Conservation (phyloP, 441 rosid species). For the Capsella rubella region DNA sequence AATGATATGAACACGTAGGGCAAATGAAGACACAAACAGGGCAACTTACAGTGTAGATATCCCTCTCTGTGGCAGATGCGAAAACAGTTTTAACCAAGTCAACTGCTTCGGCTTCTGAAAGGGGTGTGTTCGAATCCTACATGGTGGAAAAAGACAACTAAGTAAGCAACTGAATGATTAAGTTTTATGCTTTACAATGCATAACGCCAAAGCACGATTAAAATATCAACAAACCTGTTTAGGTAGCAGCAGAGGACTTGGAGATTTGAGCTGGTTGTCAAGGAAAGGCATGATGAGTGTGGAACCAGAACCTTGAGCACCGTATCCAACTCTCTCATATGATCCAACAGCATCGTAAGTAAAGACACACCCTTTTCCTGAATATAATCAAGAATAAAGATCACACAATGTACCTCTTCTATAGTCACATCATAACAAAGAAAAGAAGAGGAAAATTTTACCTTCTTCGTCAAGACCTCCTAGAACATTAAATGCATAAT, state of each 20-base stretch:
- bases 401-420: background rate
- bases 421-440: background rate
- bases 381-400: slow-evolving; percentile 17
- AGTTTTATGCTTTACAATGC: background rate
- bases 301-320: slow-evolving; percentile 95
- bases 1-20: too few relatives aligned
- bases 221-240: slow-evolving; percentile 58
- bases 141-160: slow-evolving; percentile 17
- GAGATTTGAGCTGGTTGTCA: slow-evolving; percentile 95
- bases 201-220: background rate
- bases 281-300: slow-evolving; percentile 91
- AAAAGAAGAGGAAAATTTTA: slow-evolving; percentile 29
- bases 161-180: slow-evolving; percentile 12
- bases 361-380: slow-evolving; percentile 97
- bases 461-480: slow-evolving; percentile 96
- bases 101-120: slow-evolving; percentile 83
- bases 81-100: slow-evolving; percentile 92
- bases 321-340: slow-evolving; percentile 95
- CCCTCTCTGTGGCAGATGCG: slow-evolving; percentile 98
- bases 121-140: slow-evolving; percentile 95
- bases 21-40: background rate
- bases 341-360: slow-evolving; percentile 98
- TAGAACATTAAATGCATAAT: slow-evolving; percentile 89
- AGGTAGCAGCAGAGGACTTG: slow-evolving; percentile 93
- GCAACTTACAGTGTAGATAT: slow-evolving; percentile 86